These are phyloP conservation scores for Metschnikowia arizonensis DNA, from an alignment of 805 yeast species.

Conservation along the genomic window DNA sequence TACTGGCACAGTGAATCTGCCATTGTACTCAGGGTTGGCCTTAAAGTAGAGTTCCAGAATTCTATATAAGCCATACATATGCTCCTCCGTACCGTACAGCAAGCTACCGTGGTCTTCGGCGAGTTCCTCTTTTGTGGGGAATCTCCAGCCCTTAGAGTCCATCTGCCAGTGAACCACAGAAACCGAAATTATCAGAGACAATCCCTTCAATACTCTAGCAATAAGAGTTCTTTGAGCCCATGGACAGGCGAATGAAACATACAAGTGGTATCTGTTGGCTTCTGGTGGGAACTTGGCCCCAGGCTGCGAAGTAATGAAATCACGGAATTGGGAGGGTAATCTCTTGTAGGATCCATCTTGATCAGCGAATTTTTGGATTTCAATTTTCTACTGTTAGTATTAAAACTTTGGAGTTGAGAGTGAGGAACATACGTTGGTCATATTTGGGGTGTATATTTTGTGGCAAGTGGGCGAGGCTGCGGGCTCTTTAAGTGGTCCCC, in stretches of 20 bases:
- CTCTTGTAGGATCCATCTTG: slow-evolving; percentile 55
- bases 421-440: slow-evolving; percentile 3
- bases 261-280: slow-evolving; percentile 76
- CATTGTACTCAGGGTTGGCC: slow-evolving; percentile 70
- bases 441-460: not conserved
- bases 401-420: not conserved
- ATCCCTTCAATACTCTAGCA: slow-evolving; percentile 69
- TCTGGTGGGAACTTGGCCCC: slow-evolving; percentile 72
- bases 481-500: not conserved
- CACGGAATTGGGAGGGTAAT: slow-evolving; percentile 55
- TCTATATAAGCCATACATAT: slow-evolving; percentile 54
- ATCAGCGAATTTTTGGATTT: slow-evolving; percentile 48
- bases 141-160: slow-evolving; percentile 88
- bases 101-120: slow-evolving; percentile 48
- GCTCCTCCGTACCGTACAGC: slow-evolving; percentile 34
- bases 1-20: slow-evolving; percentile 89
- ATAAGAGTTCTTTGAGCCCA: slow-evolving; percentile 91
- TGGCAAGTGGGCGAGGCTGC: not conserved
- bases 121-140: slow-evolving; percentile 49
- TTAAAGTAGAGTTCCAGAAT: slow-evolving; percentile 69
- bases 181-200: slow-evolving; percentile 51
- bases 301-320: slow-evolving; percentile 51
- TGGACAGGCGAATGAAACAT: slow-evolving; percentile 88
- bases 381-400: slow-evolving; percentile 25
- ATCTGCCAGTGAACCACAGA: slow-evolving; percentile 90